A percentile compares a stretch with the other conserved stretches of the same genome.
Evolutionary conservation across 169 alveolate genomes (phyloP).

Genomic region (Plasmodium inui): DNA sequence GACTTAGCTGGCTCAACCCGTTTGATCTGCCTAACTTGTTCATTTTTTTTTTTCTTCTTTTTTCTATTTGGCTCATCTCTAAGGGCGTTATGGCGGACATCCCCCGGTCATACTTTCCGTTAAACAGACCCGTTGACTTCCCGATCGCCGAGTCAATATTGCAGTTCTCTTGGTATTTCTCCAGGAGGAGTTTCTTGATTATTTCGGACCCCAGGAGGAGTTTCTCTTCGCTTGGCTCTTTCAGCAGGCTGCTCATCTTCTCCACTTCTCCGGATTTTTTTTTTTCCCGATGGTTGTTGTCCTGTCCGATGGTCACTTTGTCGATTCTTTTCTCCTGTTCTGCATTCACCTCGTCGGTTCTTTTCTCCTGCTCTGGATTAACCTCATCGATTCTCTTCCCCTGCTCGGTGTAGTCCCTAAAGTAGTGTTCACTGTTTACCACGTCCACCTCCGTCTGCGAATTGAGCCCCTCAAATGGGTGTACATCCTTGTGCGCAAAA

Average conservation of each 20-base stretch:
- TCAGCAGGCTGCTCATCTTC: not conserved
- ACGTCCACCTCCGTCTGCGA: conserved; percentile 21
- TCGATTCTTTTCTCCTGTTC: not conserved
- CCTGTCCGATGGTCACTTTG: not conserved
- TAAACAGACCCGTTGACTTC: conserved; percentile 1
- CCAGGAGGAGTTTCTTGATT: conserved; percentile 54
- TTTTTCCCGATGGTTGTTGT: conserved; percentile 2
- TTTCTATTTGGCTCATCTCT: not conserved
- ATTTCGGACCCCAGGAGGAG: conserved; percentile 56
- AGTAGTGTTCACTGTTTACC: conserved; percentile 31
- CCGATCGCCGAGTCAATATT: conserved; percentile 20
- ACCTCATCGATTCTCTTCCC: not conserved
- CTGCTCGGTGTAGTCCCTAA: conserved; percentile 26
- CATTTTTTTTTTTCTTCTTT: conserved; percentile 11
- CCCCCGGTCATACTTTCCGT: not conserved
- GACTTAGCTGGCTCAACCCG: not conserved
- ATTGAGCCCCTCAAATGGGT: conserved; percentile 2
- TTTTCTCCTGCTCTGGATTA: not conserved
- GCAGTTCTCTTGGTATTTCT: conserved; percentile 55
- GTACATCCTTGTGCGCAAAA: conserved; percentile 7
- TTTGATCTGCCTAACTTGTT: not conserved
- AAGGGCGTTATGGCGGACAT: not conserved
- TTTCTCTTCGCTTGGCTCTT: conserved; percentile 35
- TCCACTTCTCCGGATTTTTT: conserved; percentile 21
- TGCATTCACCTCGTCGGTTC: not conserved